Base-by-base conservation (phyloP, 768 basidiomycete species). In the Termitomyces sp. region DNA sequence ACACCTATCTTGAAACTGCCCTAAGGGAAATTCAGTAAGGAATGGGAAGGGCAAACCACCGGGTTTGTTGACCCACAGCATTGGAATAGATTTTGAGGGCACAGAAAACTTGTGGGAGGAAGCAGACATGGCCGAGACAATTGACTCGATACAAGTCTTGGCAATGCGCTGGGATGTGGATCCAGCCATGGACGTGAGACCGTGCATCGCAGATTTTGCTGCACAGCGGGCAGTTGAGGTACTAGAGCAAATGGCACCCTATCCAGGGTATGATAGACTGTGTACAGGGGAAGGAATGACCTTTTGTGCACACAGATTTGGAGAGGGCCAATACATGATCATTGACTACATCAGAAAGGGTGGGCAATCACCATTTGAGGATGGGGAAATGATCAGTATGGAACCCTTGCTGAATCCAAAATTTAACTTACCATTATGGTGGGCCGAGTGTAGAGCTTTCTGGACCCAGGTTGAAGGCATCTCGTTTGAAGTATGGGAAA, bases 1-100 rank as follows among this genome's bases (percentile, higher is more conserved):
- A 1, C 53, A 54, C n/a, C 2, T 54, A 7, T 36, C 45, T 3
- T 22, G n/a, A 9, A 35, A 42, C 40, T 51, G 50, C 31, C 38
- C 49, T 9, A 25, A 43, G 0, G 42, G 42, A 7, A 43, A 27
- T 15, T 16, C 42, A 9, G 3, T 71, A 0, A 45, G 9, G 54
- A 1, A 61, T 66, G 42, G 66, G 62, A 1, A 20, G 50, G 1
- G 62, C 68, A 0, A 47, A 46, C 1, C 15, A 6, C 1, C 56
- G 49, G 4, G 66, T 1, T 29, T 71, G 2, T 62, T 64, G 0
- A 47, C 12, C 3, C 45, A 47, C 18, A 47, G n/a, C 7, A 20
- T 47, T 22, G 45, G 25, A 5, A 32, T 47, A 20, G 32, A 47
- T 2, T 47, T 47, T 13, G 18, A 1, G 18, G 22, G 4, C 2